phyloP scores from a whole-genome alignment of 139 green algal genomes.

The Coelastrella sp. region DNA sequence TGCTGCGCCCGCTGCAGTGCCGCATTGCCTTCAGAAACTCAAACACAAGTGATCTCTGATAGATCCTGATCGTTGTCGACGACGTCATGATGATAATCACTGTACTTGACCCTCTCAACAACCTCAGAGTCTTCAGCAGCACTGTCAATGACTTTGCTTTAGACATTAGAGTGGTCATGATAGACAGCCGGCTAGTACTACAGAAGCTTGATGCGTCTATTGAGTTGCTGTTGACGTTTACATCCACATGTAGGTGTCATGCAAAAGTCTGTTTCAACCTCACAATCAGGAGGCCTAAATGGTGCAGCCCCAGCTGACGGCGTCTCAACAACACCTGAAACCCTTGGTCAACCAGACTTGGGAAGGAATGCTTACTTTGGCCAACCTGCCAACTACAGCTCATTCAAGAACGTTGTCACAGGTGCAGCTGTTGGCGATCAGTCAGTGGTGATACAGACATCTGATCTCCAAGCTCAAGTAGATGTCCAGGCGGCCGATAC shows the following conservation, averaged over 20 bases:
- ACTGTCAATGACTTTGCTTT: too few species aligned
- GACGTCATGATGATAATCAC: too few species aligned
- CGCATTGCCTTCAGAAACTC: not conserved
- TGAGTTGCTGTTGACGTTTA: not conserved
- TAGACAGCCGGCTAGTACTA: not conserved
- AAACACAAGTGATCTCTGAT: not conserved
- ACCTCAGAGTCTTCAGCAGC: too few species aligned
- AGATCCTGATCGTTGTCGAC: too few species aligned
- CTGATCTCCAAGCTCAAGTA: too few species aligned
- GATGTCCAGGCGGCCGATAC: too few species aligned
- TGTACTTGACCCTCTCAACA: too few species aligned
- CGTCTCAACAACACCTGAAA: too few species aligned
- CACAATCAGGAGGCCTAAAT: not conserved
- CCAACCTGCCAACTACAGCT: constrained; percentile 16
- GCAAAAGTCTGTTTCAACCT: not conserved
- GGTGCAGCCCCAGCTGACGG: too few species aligned
- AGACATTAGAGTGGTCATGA: not conserved
- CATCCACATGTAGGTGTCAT: not conserved
- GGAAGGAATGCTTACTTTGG: not conserved
- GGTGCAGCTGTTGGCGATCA: not conserved
- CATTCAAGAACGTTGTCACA: constrained; percentile 13
- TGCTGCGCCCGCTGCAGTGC: not conserved
- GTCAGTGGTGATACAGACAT: too few species aligned
- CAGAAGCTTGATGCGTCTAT: not conserved
- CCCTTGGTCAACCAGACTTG: not conserved